Conservation (phyloP, 2,329 filamentous ascomycete species). For the Aureobasidium sp. region DNA sequence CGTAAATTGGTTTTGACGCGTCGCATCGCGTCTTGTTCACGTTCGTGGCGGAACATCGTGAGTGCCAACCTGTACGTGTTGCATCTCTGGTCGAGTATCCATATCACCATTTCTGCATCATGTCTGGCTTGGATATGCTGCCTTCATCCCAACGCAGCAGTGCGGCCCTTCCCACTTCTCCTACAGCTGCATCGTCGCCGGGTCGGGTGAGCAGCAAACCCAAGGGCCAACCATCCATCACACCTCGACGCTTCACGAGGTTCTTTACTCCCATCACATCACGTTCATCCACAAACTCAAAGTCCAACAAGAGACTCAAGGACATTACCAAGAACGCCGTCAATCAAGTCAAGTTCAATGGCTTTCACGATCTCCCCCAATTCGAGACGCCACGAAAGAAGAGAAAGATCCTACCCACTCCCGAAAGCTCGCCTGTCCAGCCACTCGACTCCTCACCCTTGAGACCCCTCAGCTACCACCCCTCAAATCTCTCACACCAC, state of each 20-base stretch:
- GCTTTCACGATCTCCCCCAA: conserved; percentile 21
- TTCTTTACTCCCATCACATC: conserved; percentile 39
- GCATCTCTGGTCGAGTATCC: neutral
- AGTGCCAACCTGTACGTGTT: neutral
- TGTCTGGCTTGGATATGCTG: conserved; percentile 1
- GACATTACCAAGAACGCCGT: conserved; percentile 41
- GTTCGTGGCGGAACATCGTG: neutral
- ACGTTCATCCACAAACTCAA: conserved; percentile 24
- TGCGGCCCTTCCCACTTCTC: conserved; percentile 30
- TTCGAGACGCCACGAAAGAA: conserved; percentile 27
- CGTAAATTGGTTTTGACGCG: neutral
- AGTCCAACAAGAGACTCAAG: conserved; percentile 39
- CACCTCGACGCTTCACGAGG: conserved; percentile 43
- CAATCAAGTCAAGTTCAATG: conserved; percentile 27
- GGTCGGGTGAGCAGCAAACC: conserved; percentile 28
- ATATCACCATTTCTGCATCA: neutral
- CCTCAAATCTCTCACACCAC: neutral
- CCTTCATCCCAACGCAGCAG: conserved; percentile 26
- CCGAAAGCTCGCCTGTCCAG: conserved; percentile 34
- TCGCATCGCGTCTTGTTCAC: neutral
- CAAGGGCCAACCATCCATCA: conserved; percentile 42
- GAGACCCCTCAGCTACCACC: conserved; percentile 1
- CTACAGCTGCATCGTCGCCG: conserved; percentile 25
- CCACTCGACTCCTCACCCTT: conserved; percentile 16
- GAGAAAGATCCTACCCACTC: conserved; percentile 37